These are phyloP conservation scores for Hordeum pubiflorum DNA, from an alignment of 202 grass and related monocot species.

Conservation along the genomic window DNA sequence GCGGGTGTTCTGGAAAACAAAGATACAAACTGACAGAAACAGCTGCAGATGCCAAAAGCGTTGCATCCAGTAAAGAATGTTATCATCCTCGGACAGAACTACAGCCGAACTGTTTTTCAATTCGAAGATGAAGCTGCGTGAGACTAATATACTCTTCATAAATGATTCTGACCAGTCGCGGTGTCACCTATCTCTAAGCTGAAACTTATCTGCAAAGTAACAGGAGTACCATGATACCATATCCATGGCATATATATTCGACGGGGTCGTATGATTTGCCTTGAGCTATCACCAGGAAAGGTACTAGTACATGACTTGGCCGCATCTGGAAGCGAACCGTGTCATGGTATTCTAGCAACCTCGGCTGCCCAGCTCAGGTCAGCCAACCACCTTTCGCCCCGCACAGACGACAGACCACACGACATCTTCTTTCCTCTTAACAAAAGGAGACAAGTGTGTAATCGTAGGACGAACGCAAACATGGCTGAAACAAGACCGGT, in stretches of 20 bases:
- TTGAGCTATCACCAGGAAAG: background rate
- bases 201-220: constrained; percentile 12
- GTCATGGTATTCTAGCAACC: constrained; percentile 22
- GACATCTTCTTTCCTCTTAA: background rate
- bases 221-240: background rate
- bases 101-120: background rate
- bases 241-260: constrained; percentile 13
- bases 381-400: background rate
- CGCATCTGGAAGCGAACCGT: constrained; percentile 24
- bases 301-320: background rate
- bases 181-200: background rate
- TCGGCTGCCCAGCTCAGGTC: constrained; percentile 4
- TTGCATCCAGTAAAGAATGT: constrained; percentile 11
- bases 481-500: background rate
- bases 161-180: background rate
- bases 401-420: background rate
- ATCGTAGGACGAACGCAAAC: background rate
- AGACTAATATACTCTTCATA: background rate
- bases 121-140: background rate
- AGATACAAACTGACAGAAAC: too few relatives aligned
- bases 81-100: constrained; percentile 9
- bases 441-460: background rate
- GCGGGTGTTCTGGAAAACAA: too few relatives aligned
- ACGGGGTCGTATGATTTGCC: constrained; percentile 5
- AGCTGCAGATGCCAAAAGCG: background rate